phyloP scores from a whole-genome alignment of 202 grass and related monocot species.

The Zoysia matrella region DNA sequence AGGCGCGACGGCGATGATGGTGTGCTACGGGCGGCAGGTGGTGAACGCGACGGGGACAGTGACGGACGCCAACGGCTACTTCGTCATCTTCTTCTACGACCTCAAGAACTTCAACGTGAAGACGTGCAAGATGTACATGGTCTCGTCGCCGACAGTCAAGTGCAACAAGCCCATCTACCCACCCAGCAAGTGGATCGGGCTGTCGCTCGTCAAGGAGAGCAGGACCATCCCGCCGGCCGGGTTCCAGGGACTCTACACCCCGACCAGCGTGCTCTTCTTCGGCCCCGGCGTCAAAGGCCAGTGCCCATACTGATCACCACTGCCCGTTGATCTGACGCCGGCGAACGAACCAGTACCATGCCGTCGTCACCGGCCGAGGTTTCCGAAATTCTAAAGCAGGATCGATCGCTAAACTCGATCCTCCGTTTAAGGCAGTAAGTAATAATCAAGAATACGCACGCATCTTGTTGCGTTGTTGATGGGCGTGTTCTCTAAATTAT shows the following conservation, averaged over 20 bases:
- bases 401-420: too few relatives aligned
- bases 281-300: slow-evolving; percentile 33
- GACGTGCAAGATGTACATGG: slow-evolving; percentile 61
- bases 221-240: slow-evolving; percentile 24
- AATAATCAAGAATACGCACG: too few relatives aligned
- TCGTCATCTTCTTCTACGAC: slow-evolving; percentile 60
- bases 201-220: too few relatives aligned
- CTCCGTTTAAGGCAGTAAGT: too few relatives aligned
- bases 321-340: background rate
- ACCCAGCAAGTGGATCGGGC: too few relatives aligned
- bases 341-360: background rate
- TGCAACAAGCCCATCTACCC: too few relatives aligned
- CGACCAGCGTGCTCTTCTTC: slow-evolving; percentile 63
- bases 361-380: background rate
- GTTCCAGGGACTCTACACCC: slow-evolving; percentile 51
- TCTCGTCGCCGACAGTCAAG: slow-evolving; percentile 46
- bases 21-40: slow-evolving; percentile 19
- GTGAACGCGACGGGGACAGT: slow-evolving; percentile 51
- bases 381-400: background rate
- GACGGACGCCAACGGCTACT: slow-evolving; percentile 55
- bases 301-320: slow-evolving; percentile 42
- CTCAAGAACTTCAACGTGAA: slow-evolving; percentile 41
- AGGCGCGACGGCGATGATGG: slow-evolving; percentile 48
- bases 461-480: too few relatives aligned
- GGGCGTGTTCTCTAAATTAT: too few relatives aligned